Percentiles rank a stretch among this genome's conserved stretches.
Conservation (phyloP, 2,329 filamentous ascomycete genomes). For the Pseudogymnoascus sp. region DNA sequence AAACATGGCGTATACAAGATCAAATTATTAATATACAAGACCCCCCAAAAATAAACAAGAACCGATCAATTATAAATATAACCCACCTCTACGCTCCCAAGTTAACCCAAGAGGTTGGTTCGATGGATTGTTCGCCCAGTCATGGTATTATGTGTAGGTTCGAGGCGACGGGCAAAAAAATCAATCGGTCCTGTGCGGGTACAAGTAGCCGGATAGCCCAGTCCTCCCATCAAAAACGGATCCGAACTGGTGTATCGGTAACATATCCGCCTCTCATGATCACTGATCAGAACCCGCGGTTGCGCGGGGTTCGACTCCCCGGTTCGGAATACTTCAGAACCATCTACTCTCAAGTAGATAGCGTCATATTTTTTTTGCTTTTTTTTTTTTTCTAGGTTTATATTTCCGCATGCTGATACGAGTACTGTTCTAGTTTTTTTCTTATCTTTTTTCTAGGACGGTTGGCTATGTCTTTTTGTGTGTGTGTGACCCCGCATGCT, state of each 20-base stretch:
- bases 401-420: too few species aligned
- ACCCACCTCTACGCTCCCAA: neutral
- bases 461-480: neutral
- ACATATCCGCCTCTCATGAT: constrained; percentile 10
- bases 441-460: too few species aligned
- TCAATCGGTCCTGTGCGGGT: neutral
- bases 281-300: constrained; percentile 8
- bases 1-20: neutral
- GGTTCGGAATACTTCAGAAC: constrained; percentile 10
- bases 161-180: neutral
- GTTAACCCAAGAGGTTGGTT: neutral
- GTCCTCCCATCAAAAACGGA: neutral
- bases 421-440: too few species aligned
- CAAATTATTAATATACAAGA: neutral
- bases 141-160: neutral
- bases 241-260: constrained; percentile 9
- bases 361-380: neutral
- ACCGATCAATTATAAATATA: neutral
- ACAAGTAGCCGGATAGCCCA: neutral
- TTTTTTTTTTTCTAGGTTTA: neutral
- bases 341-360: constrained; percentile 3
- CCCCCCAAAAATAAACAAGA: neutral
- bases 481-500: neutral
- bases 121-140: neutral
- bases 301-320: constrained; percentile 10